phyloP scores from a whole-genome alignment of 352 stramenopile species.

The Globisporangium okanoganense region DNA sequence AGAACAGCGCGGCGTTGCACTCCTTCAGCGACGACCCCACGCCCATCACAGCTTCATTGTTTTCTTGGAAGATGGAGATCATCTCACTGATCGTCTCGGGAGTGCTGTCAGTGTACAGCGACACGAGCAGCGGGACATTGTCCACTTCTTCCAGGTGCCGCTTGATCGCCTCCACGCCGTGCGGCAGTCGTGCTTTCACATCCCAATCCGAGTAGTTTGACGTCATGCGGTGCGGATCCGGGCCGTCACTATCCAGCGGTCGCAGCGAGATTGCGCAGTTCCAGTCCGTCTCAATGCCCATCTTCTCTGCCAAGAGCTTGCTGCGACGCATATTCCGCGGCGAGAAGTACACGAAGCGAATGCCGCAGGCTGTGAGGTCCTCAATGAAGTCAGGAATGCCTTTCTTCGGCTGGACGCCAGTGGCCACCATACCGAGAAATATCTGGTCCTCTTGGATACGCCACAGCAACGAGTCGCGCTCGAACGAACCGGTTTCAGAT shows the following conservation, averaged over 20 bases:
- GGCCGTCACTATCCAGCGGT: conserved; percentile 87
- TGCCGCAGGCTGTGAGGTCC: conserved; percentile 92
- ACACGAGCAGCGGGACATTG: conserved; percentile 98
- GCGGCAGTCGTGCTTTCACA: conserved; percentile 93
- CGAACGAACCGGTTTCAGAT: conserved; percentile 45
- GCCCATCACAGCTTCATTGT: conserved; percentile 80
- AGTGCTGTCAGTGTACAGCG: conserved; percentile 97
- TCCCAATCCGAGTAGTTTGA: conserved; percentile 98
- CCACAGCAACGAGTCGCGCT: conserved; percentile 67
- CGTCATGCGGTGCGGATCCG: conserved; percentile 95
- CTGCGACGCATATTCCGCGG: conserved; percentile 97
- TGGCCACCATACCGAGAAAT: conserved; percentile 96
- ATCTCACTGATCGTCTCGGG: conserved; percentile 95
- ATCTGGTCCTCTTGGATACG: conserved; percentile 95
- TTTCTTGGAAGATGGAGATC: conserved; percentile 83
- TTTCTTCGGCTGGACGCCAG: conserved; percentile 91
- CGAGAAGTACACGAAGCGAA: conserved; percentile 99
- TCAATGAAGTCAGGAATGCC: conserved; percentile 95
- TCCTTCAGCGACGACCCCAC: conserved; percentile 76
- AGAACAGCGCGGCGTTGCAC: conserved; percentile 74
- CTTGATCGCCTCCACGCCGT: conserved; percentile 95
- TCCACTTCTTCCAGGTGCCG: conserved; percentile 96
- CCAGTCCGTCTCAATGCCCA: conserved; percentile 99
- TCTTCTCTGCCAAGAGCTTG: conserved; percentile 97
- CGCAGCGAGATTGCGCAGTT: conserved; percentile 98